Evolutionary conservation across 1,139 yeast genomes (phyloP), one percentile per base, ranked within the genome.

Genomic region (Spencermartinsiella ligniputridi): DNA sequence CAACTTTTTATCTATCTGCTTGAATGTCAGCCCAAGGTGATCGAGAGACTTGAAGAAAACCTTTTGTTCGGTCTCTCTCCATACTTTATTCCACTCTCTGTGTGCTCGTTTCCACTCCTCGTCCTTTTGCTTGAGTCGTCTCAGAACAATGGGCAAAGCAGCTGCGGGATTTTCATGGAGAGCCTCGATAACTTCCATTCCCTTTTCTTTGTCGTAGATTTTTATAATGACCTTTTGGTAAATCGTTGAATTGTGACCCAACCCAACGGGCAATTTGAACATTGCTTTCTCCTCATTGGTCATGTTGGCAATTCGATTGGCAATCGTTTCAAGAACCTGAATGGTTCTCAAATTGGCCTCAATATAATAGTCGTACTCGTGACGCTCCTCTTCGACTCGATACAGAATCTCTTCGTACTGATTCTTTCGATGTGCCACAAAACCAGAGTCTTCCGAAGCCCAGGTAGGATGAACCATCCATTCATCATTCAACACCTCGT

Each of bases 401-500:
- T 89, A 90, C 50, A 94, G 70, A 45, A 92, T 87, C 66, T 92
- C 98, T 67, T 92, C 98, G 63, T 90, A 92, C 67, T 92, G 98
- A 62, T 94, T 92, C 66, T 94, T 92, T 56, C 97, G 81, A 65
- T 94, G 98, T 15, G 98, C 96, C 62, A 92, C 90, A 61, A 90
- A 92, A 0, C 98, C 98, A 19, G 96, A 87, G 63, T 94, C 98
- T 66, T 92, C 98, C 1, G 97, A 90, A 1, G 97, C 98, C 98
- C 98, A 94, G 4, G 96, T 95, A 32, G 99, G 99, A 66, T 90
- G 97, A 2, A 97, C 97, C 20, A 92, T 97, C 97, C 97, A 94
- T 67, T 92, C 97, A 63, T 92, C 98, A 64, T 92, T 92, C 56
- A 94, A 75, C 20, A 92, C 96, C 63, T 92, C 97, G 97, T 97